Evolutionary conservation across 2,329 filamentous ascomycete species (phyloP).

Genomic region (Zarea fungicola): DNA sequence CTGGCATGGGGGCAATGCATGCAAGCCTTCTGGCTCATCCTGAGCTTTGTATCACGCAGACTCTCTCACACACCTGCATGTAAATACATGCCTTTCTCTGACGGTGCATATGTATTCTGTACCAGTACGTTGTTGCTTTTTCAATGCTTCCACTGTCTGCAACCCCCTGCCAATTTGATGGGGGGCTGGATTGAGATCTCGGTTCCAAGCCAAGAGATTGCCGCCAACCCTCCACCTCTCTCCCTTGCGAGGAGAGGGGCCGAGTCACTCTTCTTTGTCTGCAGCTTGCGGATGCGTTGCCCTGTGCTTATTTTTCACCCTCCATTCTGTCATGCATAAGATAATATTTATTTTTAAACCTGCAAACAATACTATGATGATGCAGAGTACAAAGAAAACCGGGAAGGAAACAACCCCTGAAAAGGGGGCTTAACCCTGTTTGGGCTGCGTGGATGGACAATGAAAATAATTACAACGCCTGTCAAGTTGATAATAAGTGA

Average conservation of each 20-base stretch:
- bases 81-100: background rate
- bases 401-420: too few species aligned
- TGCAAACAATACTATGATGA: slow-evolving; percentile 1
- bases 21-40: too few species aligned
- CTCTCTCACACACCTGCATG: background rate
- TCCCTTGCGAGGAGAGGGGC: background rate
- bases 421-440: too few species aligned
- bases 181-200: too few species aligned
- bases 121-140: too few species aligned
- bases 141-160: background rate
- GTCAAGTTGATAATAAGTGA: too few species aligned
- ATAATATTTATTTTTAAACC: slow-evolving; percentile 9
- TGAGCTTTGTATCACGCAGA: slow-evolving; percentile 7
- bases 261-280: slow-evolving; percentile 1
- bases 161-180: slow-evolving; percentile 5
- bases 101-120: too few species aligned
- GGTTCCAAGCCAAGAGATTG: slow-evolving; percentile 8
- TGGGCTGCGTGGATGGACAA: too few species aligned
- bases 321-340: slow-evolving; percentile 4
- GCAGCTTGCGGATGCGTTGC: too few species aligned
- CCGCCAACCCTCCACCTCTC: background rate
- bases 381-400: slow-evolving; percentile 8
- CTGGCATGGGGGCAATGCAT: background rate
- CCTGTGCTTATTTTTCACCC: slow-evolving; percentile 4
- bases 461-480: background rate